A percentile compares a stretch with the other conserved stretches of the same genome.
Evolutionary conservation across 2,329 filamentous ascomycete genomes (phyloP).

Genomic region (Colletotrichum endophyticum): DNA sequence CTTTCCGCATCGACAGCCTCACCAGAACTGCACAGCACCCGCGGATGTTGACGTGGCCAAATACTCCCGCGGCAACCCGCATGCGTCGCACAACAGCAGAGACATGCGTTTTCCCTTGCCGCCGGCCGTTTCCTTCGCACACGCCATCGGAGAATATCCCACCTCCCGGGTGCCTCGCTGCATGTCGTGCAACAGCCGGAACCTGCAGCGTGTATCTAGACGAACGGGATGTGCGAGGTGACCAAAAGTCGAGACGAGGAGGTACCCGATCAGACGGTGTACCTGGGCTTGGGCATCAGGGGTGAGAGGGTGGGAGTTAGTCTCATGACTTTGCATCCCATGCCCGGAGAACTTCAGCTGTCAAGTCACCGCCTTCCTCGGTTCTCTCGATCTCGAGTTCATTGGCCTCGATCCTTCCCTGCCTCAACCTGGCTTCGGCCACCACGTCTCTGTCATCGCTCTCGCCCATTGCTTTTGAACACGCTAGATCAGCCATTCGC

Average conservation of each 20-base stretch:
- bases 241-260: neutral
- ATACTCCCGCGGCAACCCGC: neutral
- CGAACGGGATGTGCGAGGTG: neutral
- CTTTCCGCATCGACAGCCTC: neutral
- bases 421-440: constrained; percentile 1
- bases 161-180: neutral
- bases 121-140: neutral
- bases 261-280: neutral
- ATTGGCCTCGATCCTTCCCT: constrained; percentile 4
- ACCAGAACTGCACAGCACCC: neutral
- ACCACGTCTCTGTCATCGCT: neutral
- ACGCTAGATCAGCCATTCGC: neutral
- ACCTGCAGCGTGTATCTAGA: neutral
- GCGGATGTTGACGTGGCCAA: constrained; percentile 2
- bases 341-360: neutral
- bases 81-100: neutral
- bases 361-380: neutral
- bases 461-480: constrained; percentile 8
- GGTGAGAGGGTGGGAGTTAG: neutral
- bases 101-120: neutral
- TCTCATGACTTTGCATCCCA: constrained; percentile 2
- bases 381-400: neutral
- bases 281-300: neutral
- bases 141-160: constrained; percentile 9
- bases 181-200: neutral